Conservation (phyloP, 2,329 filamentous ascomycete species). For the Penicillium sp. region DNA sequence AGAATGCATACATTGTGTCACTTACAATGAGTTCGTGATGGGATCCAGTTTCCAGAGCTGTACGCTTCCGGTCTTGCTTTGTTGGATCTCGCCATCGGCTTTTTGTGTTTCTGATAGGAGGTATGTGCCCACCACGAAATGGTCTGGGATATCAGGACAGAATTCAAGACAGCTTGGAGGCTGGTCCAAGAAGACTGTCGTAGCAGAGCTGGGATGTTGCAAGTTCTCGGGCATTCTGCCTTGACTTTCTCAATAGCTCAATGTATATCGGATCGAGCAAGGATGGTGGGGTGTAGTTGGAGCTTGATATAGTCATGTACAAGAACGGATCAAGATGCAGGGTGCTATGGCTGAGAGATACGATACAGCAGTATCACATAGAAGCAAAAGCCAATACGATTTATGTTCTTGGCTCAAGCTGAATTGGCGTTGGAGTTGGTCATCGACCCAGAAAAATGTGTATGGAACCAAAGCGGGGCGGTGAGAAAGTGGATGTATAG, state of each 20-base stretch:
- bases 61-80: conserved; percentile 68
- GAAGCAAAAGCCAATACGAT: not conserved
- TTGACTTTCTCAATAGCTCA: not conserved
- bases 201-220: conserved; percentile 29
- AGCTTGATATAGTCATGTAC: not conserved
- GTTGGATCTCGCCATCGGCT: conserved; percentile 36
- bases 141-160: conserved; percentile 48
- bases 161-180: conserved; percentile 46
- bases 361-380: not conserved
- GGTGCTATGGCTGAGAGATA: not conserved
- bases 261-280: not conserved
- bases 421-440: not conserved
- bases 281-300: not conserved
- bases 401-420: not conserved
- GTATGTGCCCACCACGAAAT: conserved; percentile 81
- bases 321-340: not conserved
- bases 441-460: conserved; percentile 1
- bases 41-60: conserved; percentile 57
- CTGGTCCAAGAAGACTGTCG: conserved; percentile 38
- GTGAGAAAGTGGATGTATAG: too few species aligned
- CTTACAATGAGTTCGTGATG: conserved; percentile 27
- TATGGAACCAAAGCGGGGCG: conserved; percentile 5
- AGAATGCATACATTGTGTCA: not conserved
- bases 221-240: conserved; percentile 12
- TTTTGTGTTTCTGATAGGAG: conserved; percentile 49